These are phyloP conservation scores for Alectoria sarmentosa DNA, from an alignment of 495 filamentous ascomycete genomes.

Conservation along the genomic window DNA sequence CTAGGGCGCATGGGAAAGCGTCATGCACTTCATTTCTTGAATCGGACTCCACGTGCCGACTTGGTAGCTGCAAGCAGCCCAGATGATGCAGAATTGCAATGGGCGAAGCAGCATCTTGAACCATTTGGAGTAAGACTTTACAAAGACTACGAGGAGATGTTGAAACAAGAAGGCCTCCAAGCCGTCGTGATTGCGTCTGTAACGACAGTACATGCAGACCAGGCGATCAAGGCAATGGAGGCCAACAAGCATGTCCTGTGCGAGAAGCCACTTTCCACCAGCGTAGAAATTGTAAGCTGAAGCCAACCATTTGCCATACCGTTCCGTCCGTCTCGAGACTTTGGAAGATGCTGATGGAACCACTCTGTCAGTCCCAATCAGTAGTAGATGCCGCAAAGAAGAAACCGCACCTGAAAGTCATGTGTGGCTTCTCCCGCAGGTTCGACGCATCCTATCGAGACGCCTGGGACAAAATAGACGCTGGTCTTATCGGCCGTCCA, in stretches of 20 bases:
- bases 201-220: slow-evolving; percentile 49
- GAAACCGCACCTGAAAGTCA: slow-evolving; percentile 48
- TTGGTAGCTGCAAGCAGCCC: slow-evolving; percentile 47
- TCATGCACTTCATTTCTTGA: slow-evolving; percentile 47
- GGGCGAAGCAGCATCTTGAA: slow-evolving; percentile 42
- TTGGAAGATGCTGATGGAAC: background rate
- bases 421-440: slow-evolving; percentile 54
- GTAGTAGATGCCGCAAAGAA: slow-evolving; percentile 45
- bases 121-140: slow-evolving; percentile 43
- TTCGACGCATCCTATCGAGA: slow-evolving; percentile 52
- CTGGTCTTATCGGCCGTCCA: slow-evolving; percentile 44
- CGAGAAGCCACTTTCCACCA: slow-evolving; percentile 45
- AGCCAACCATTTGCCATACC: background rate
- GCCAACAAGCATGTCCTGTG: slow-evolving; percentile 49
- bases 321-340: background rate
- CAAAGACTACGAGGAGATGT: slow-evolving; percentile 50
- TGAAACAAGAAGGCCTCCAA: slow-evolving; percentile 46
- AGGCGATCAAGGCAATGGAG: slow-evolving; percentile 50
- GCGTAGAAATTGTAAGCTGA: slow-evolving; percentile 43
- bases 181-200: slow-evolving; percentile 47
- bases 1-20: slow-evolving; percentile 54
- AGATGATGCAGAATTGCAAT: slow-evolving; percentile 43
- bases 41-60: slow-evolving; percentile 45
- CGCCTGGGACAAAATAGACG: slow-evolving; percentile 39
- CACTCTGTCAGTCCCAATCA: slow-evolving; percentile 38